phyloP scores from a whole-genome alignment of 495 filamentous ascomycete genomes.

The Lasiosphaeria miniovina region DNA sequence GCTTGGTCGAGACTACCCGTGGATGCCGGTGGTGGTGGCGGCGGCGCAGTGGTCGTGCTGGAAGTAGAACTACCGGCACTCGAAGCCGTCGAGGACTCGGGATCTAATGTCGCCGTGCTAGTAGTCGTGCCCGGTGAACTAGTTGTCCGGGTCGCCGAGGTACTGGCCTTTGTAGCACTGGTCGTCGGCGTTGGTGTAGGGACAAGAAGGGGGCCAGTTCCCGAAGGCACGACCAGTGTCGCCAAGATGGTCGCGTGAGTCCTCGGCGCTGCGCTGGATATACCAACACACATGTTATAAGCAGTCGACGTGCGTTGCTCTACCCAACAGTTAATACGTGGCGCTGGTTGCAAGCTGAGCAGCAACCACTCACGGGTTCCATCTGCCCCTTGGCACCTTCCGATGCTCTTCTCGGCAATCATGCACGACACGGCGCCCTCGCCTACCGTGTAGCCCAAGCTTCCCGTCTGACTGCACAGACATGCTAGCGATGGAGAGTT shows the following conservation, averaged over 20 bases:
- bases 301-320: constrained; percentile 30
- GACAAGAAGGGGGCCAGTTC: constrained; percentile 23
- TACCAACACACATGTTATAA: constrained; percentile 57
- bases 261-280: constrained; percentile 50
- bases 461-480: constrained; percentile 58
- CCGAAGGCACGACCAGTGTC: constrained; percentile 44
- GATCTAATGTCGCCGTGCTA: background rate
- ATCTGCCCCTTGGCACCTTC: constrained; percentile 37
- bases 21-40: background rate
- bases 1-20: constrained; percentile 14
- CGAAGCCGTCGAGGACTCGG: constrained; percentile 9
- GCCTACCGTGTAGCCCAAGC: constrained; percentile 63
- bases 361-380: constrained; percentile 32
- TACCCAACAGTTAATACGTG: background rate
- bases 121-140: background rate
- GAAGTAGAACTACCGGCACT: background rate
- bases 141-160: background rate
- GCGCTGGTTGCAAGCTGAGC: constrained; percentile 15
- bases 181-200: constrained; percentile 23
- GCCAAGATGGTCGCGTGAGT: constrained; percentile 62
- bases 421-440: constrained; percentile 66
- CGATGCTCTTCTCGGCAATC: constrained; percentile 42
- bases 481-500: constrained; percentile 53
- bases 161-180: background rate
- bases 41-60: too few species aligned